Conservation (phyloP, 306 rosid species). For the Prosopis cineraria region DNA sequence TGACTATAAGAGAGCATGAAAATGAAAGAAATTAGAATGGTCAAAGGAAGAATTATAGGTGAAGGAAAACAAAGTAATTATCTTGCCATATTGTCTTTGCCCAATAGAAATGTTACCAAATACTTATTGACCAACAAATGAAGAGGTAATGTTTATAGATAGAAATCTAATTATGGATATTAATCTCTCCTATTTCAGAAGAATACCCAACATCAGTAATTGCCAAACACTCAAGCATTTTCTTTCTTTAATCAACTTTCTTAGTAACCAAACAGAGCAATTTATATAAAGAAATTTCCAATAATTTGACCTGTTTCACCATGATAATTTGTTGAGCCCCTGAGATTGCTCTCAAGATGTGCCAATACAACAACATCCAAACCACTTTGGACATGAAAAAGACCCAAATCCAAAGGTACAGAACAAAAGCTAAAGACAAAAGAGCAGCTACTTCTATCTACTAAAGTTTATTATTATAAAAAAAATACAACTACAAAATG, state of each 20-base stretch:
- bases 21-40: not conserved
- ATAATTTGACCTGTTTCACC: conserved; percentile 47
- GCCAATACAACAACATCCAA: conserved; percentile 46
- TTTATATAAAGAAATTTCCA: conserved; percentile 7
- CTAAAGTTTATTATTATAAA: too few relatives aligned
- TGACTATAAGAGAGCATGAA: not conserved
- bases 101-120: not conserved
- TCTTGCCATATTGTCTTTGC: not conserved
- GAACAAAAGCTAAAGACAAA: conserved; percentile 9
- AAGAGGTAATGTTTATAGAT: not conserved
- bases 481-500: too few relatives aligned
- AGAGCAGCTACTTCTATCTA: conserved; percentile 11
- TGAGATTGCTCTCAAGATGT: conserved; percentile 34
- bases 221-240: conserved; percentile 2
- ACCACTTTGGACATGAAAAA: conserved; percentile 5
- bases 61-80: not conserved
- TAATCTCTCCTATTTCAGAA: not conserved
- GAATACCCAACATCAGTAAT: not conserved
- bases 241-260: conserved; percentile 26
- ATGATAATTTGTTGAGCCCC: conserved; percentile 39
- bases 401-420: not conserved
- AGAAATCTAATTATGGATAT: not conserved
- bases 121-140: too few relatives aligned
- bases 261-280: conserved; percentile 41
- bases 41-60: not conserved